phyloP scores from a whole-genome alignment of 306 rosid species.

The Trifolium repens region DNA sequence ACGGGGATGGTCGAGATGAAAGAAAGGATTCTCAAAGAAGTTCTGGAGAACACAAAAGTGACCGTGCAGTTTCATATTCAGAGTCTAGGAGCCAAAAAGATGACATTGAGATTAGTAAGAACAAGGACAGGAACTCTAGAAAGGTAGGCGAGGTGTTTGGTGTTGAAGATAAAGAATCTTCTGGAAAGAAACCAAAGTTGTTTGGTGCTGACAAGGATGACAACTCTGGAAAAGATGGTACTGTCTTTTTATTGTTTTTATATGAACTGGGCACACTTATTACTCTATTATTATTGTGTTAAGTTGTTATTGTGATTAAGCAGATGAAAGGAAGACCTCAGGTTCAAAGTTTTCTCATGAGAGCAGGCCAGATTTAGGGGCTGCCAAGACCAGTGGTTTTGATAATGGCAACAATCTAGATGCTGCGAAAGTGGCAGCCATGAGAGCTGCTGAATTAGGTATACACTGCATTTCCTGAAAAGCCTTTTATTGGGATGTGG shows the following conservation, averaged over 20 bases:
- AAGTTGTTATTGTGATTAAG: constrained; percentile 25
- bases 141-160: constrained; percentile 52
- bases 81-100: constrained; percentile 57
- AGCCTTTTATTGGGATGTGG: constrained; percentile 29
- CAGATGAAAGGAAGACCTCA: constrained; percentile 50
- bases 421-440: constrained; percentile 91
- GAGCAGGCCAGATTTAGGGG: constrained; percentile 49
- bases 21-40: constrained; percentile 63
- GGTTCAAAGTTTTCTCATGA: constrained; percentile 59
- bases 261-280: constrained; percentile 4
- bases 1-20: constrained; percentile 64
- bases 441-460: constrained; percentile 99
- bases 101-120: constrained; percentile 55
- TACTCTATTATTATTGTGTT: constrained; percentile 6
- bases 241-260: constrained; percentile 16
- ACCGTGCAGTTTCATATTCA: constrained; percentile 48
- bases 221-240: constrained; percentile 62
- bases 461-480: constrained; percentile 26
- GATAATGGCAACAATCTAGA: constrained; percentile 60
- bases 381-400: constrained; percentile 52
- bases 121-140: constrained; percentile 53
- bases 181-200: constrained; percentile 65
- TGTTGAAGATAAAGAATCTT: constrained; percentile 57
- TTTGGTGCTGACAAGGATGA: constrained; percentile 53
- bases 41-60: constrained; percentile 65